Base-by-base conservation (phyloP, 1,284 basidiomycete genomes). In the Serendipita sp. region DNA sequence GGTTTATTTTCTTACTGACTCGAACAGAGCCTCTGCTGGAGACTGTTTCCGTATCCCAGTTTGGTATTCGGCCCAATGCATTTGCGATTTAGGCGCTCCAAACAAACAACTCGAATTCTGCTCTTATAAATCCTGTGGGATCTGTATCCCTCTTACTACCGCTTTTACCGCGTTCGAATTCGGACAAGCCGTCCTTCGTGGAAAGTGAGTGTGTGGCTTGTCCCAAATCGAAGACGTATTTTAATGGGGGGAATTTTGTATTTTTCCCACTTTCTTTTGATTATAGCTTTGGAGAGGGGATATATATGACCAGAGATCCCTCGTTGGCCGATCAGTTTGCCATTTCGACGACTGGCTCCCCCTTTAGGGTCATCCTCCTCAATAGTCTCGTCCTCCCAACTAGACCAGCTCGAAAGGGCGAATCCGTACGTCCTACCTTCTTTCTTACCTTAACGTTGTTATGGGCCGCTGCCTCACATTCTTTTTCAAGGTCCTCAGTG, bases 291-390 rank as follows among this genome's bases (percentile, higher is more conserved):
- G 82, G 83, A 41, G 74, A 78, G 53, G 82, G 82, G 22, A 72
- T 85, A 60, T 85, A 85, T 67, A 79, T 82, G 22, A 82, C 79
- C 69, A 73, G 73, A 43, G 80, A 82, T 69, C 78, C 83, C 15
- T 76, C 75, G 55, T 69, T 74, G 10, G 82, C 83, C 12, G 81
- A 85, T 70, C 70, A 67, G 12, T 77, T 77, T 68, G 78, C 82
- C 10, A 84, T 82, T 3, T 82, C 82, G 42, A 83, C 81, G 67
- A 77, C 78, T 44, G 76, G 78, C 49, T 84, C 83, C 1, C 83
- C 83, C 2, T 85, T 81, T 72, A 78, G 82, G 6, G 80, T 82
- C 22, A 78, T 79, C 74, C 75, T 85, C 65, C 45, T 49, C 45
- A n/a, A 8, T n/a, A 49, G 45, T n/a, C 5, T 49, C 26, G n/a